A percentile compares a stretch with the other conserved stretches of the same genome.
phyloP scores from a whole-genome alignment of 768 basidiomycete species.

The Astraeus odoratus region DNA sequence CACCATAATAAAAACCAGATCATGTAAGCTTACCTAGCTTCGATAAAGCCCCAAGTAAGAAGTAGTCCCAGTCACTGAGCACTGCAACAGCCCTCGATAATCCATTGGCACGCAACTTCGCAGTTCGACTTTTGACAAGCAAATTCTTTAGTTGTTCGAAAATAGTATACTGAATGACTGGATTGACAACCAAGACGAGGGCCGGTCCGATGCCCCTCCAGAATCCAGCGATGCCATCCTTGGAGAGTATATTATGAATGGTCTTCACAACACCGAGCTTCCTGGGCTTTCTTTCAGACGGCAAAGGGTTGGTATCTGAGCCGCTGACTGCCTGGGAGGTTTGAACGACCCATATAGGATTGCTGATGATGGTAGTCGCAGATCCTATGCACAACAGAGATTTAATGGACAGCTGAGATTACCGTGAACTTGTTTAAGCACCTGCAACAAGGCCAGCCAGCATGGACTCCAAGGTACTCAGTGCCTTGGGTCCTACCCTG shows the following conservation, averaged over 20 bases:
- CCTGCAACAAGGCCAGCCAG: constrained; percentile 84
- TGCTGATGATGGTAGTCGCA: constrained; percentile 81
- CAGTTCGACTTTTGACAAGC: constrained; percentile 57
- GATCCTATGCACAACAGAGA: constrained; percentile 45
- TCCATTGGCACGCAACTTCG: constrained; percentile 42
- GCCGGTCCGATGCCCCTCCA: constrained; percentile 94
- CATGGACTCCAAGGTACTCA: constrained; percentile 86
- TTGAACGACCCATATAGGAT: constrained; percentile 97
- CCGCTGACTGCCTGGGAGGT: constrained; percentile 77
- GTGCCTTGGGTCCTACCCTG: constrained; percentile 53
- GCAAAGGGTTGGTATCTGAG: constrained; percentile 28
- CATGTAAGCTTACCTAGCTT: constrained; percentile 58
- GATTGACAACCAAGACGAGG: constrained; percentile 89
- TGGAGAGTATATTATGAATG: constrained; percentile 58
- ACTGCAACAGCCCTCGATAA: constrained; percentile 37
- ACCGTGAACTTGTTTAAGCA: constrained; percentile 17
- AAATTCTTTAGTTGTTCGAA: constrained; percentile 94
- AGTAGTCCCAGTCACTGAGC: constrained; percentile 84
- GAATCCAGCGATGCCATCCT: constrained; percentile 72
- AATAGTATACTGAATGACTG: constrained; percentile 86
- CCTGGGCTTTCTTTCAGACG: constrained; percentile 36
- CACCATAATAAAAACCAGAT: background rate
- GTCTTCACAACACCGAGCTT: constrained; percentile 65
- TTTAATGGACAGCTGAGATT: background rate
- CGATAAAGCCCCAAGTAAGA: constrained; percentile 89